These are phyloP conservation scores for Bacidia rubella DNA, from an alignment of 495 filamentous ascomycete species.

Conservation along the genomic window DNA sequence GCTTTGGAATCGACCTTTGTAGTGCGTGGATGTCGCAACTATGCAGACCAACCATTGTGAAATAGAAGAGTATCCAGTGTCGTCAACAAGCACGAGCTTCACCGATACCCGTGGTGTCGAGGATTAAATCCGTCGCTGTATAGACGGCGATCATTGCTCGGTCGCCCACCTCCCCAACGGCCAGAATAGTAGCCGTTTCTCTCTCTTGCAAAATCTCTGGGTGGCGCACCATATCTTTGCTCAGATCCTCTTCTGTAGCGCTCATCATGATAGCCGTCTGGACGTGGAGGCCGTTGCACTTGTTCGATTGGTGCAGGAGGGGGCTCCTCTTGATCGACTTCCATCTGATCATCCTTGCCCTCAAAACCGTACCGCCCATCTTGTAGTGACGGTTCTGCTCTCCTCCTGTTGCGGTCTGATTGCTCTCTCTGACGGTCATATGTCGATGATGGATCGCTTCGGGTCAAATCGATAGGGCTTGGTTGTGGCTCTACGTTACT, in stretches of 20 bases:
- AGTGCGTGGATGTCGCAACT: no score
- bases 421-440: constrained; percentile 35
- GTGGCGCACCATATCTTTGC: constrained; percentile 11
- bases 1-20: no score
- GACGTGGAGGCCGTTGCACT: not conserved
- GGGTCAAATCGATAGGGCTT: constrained; percentile 18
- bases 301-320: not conserved
- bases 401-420: constrained; percentile 32
- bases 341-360: constrained; percentile 34
- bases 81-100: no score
- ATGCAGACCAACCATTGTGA: no score
- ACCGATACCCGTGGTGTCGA: constrained; percentile 22
- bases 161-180: constrained; percentile 9
- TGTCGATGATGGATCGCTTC: constrained; percentile 15
- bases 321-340: constrained; percentile 18
- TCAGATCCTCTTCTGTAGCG: constrained; percentile 6
- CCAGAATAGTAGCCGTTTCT: constrained; percentile 10
- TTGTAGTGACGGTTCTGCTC: constrained; percentile 36
- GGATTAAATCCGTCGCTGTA: constrained; percentile 33
- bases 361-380: constrained; percentile 50
- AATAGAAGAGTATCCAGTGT: no score
- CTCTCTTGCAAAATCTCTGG: constrained; percentile 18
- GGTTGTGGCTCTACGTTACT: constrained; percentile 19
- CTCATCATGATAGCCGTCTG: constrained; percentile 5
- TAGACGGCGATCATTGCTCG: constrained; percentile 20